Base-by-base conservation (phyloP, 2,329 filamentous ascomycete genomes). In the Sordariomycetes sp. region DNA sequence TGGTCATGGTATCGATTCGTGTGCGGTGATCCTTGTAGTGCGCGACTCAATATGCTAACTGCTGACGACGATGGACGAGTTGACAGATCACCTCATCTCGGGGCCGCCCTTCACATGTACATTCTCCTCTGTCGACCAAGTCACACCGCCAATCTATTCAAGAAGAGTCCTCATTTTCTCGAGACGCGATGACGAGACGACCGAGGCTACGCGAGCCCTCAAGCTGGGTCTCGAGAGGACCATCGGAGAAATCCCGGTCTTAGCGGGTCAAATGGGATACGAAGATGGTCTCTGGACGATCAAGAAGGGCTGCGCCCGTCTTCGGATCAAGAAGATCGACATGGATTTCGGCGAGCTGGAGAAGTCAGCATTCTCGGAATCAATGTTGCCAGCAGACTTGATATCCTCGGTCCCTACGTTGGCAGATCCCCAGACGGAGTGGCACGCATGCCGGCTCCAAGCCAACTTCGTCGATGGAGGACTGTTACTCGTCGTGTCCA, bases 231-330 rank as follows among this genome's bases (percentile, higher is more conserved):
- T 30, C 8, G 15, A 30, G 28, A 17, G 28, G 8, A 20, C 28
- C 11, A 16, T 30, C 8, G 16, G 19, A 8, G 8, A 30, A 17
- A 6, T 30, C 8, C 28, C 28, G 15, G 16, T 30, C 15, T n/a
- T 30, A n/a, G 28, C 28, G 11, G 28, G 28, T 6, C 28, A 30
- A n/a, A 30, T 30, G 28, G 28, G 28, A 6, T 17, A 30, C 28
- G 16, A 5, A 14, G 8, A 14, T 6, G 8, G 15, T 11, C 15
- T 14, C 8, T 30, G 28, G 28, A 30, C 28, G 15, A 17, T 30
- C 17, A 30, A 30, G 17, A 6, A 5, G 6, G 28, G 28, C 6
- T 11, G 12, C 5, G 28, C 28, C 15, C 28, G 28, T 17, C 28
- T 30, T 5, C 28, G 28, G 15, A 16, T 30, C 5, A 30, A 30